These are phyloP conservation scores for Ehretia macrophylla DNA, from an alignment of 257 asterid genomes.

Conservation along the genomic window DNA sequence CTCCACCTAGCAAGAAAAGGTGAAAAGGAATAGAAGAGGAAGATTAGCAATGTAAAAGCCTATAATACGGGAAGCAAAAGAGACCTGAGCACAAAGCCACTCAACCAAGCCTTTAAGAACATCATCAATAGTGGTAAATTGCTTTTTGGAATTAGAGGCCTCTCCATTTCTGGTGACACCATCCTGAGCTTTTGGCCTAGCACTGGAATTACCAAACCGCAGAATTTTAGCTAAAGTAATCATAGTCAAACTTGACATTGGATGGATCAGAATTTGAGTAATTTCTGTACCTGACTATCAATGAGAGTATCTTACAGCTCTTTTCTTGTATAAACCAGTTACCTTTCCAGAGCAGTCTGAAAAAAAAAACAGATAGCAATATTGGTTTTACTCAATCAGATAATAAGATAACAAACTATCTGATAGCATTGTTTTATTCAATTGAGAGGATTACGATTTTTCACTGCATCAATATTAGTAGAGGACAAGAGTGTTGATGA, in stretches of 20 bases:
- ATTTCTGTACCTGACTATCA: slow-evolving; percentile 58
- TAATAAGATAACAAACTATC: background rate
- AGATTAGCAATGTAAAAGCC: too few species aligned
- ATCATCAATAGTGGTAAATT: slow-evolving; percentile 51
- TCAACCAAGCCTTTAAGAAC: slow-evolving; percentile 79
- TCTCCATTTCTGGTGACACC: slow-evolving; percentile 42
- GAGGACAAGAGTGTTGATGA: background rate
- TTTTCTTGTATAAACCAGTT: slow-evolving; percentile 95
- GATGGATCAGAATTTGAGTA: background rate
- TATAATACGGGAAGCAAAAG: slow-evolving; percentile 7
- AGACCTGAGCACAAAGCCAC: slow-evolving; percentile 88
- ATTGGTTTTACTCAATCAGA: background rate
- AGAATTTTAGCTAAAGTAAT: slow-evolving; percentile 13
- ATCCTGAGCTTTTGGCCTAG: slow-evolving; percentile 56
- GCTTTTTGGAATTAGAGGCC: slow-evolving; percentile 50
- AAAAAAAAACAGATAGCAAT: slow-evolving; percentile 14
- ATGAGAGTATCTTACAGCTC: slow-evolving; percentile 87
- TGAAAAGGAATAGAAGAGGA: too few species aligned
- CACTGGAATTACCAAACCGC: slow-evolving; percentile 43
- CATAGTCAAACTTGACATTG: slow-evolving; percentile 4
- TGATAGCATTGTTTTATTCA: background rate
- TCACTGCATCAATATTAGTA: background rate
- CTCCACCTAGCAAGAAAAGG: too few species aligned
- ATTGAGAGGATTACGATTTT: background rate
- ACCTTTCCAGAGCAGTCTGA: slow-evolving; percentile 84